These are phyloP conservation scores for Proliferodiscus dingleyae DNA, from an alignment of 2,329 filamentous ascomycete species.

Conservation along the genomic window DNA sequence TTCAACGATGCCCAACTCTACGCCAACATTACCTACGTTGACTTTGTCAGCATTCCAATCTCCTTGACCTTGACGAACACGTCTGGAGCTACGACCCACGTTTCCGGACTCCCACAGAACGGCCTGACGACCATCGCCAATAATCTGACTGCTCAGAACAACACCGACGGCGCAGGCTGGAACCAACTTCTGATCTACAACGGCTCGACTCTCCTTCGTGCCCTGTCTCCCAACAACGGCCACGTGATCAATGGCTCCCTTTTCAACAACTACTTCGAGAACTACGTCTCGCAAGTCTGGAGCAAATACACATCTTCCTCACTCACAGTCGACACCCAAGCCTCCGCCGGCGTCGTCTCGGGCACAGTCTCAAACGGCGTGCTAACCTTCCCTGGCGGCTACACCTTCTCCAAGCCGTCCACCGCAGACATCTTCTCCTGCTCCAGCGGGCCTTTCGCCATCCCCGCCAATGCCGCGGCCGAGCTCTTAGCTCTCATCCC, in stretches of 20 bases:
- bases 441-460: constrained; percentile 56
- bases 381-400: constrained; percentile 36
- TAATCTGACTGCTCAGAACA: constrained; percentile 50
- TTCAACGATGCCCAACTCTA: constrained; percentile 58
- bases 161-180: constrained; percentile 55
- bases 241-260: constrained; percentile 34
- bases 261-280: constrained; percentile 40
- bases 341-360: constrained; percentile 45
- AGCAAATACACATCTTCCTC: constrained; percentile 34
- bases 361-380: constrained; percentile 39
- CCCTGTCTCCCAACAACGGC: constrained; percentile 39
- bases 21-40: constrained; percentile 69
- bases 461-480: constrained; percentile 13
- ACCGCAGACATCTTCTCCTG: constrained; percentile 63
- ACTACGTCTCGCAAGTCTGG: constrained; percentile 43
- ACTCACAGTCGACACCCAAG: constrained; percentile 62
- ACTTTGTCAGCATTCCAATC: constrained; percentile 67
- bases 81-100: constrained; percentile 40
- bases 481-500: constrained; percentile 18
- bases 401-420: constrained; percentile 51
- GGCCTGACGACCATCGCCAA: constrained; percentile 52
- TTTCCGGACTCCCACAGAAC: constrained; percentile 54
- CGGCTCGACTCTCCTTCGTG: constrained; percentile 33
- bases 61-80: constrained; percentile 44
- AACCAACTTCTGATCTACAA: constrained; percentile 43